Evolutionary conservation across 1,139 yeast species (phyloP).

Genomic region (Nakaseomyces glabratus): DNA sequence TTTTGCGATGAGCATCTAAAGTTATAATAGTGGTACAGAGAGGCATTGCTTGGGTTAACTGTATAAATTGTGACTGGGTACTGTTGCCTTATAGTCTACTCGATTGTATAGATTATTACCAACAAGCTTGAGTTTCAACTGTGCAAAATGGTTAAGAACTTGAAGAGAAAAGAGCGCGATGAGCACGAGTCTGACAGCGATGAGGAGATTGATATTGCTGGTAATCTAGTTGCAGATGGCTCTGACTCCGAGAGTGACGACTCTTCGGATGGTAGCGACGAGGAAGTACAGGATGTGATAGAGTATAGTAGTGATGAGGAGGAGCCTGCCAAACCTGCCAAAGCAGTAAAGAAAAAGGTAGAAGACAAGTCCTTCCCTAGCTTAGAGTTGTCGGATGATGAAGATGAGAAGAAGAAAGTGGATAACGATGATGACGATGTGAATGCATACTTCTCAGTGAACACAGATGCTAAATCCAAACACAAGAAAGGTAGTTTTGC

Average conservation of each 20-base stretch:
- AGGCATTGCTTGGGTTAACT: too few relatives aligned
- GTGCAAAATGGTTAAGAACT: not conserved
- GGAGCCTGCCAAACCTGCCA: conserved; percentile 29
- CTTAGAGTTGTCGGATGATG: conserved; percentile 61
- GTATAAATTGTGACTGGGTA: too few relatives aligned
- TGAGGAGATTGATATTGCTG: conserved; percentile 57
- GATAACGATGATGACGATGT: conserved; percentile 43
- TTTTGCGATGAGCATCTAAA: conserved; percentile 4
- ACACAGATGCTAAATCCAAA: conserved; percentile 38
- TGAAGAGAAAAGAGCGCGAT: conserved; percentile 13
- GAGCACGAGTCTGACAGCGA: conserved; percentile 30
- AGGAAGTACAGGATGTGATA: conserved; percentile 49
- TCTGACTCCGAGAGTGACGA: conserved; percentile 36
- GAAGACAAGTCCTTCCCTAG: conserved; percentile 43
- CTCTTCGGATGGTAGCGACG: conserved; percentile 35
- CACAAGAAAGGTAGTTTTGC: conserved; percentile 81
- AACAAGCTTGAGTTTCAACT: too few relatives aligned
- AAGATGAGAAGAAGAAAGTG: conserved; percentile 31
- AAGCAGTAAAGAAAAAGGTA: conserved; percentile 10
- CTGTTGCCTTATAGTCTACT: too few relatives aligned
- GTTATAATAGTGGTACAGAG: too few relatives aligned
- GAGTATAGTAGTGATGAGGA: conserved; percentile 38
- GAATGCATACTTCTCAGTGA: conserved; percentile 36
- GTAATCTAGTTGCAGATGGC: conserved; percentile 46
- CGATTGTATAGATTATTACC: too few relatives aligned